Evolutionary conservation across 306 rosid genomes (phyloP).

Genomic region (Dryas drummondii): DNA sequence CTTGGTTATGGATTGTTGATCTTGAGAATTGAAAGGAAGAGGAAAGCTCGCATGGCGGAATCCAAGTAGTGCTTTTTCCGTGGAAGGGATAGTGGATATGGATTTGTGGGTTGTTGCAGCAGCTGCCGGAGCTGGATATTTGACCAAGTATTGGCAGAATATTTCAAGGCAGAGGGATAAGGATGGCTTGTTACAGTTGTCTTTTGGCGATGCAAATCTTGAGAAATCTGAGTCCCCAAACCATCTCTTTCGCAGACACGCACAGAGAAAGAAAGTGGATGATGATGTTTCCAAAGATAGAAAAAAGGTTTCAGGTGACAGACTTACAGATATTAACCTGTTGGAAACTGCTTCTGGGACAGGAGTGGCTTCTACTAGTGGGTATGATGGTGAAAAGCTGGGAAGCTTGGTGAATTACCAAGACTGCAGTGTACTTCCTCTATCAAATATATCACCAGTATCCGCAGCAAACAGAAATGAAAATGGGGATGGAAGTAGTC

Average conservation of each 20-base stretch:
- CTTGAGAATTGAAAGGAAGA: conserved; percentile 35
- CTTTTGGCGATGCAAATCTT: conserved; percentile 40
- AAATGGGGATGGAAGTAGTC: conserved; percentile 33
- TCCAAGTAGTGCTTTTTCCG: conserved; percentile 34
- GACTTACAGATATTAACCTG: conserved; percentile 20
- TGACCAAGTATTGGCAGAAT: conserved; percentile 70
- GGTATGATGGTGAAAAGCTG: conserved; percentile 30
- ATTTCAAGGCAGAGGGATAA: conserved; percentile 27
- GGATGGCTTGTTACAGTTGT: conserved; percentile 25
- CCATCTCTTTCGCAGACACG: conserved; percentile 20
- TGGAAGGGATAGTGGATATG: conserved; percentile 51
- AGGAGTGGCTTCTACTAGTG: conserved; percentile 41
- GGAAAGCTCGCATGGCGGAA: conserved; percentile 32
- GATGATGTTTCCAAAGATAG: conserved; percentile 32
- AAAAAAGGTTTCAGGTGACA: conserved; percentile 29
- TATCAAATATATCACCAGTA: conserved; percentile 38
- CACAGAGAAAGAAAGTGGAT: conserved; percentile 23
- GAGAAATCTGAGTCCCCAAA: conserved; percentile 39
- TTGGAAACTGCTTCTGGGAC: conserved; percentile 29
- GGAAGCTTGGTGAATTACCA: conserved; percentile 20
- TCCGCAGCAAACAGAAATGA: conserved; percentile 29
- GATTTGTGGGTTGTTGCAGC: conserved; percentile 86
- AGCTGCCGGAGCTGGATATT: conserved; percentile 75
- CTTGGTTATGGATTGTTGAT: conserved; percentile 21
- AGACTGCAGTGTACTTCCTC: conserved; percentile 37